Base-by-base conservation (phyloP, 306 rosid genomes). In the Arachis stenosperma region DNA sequence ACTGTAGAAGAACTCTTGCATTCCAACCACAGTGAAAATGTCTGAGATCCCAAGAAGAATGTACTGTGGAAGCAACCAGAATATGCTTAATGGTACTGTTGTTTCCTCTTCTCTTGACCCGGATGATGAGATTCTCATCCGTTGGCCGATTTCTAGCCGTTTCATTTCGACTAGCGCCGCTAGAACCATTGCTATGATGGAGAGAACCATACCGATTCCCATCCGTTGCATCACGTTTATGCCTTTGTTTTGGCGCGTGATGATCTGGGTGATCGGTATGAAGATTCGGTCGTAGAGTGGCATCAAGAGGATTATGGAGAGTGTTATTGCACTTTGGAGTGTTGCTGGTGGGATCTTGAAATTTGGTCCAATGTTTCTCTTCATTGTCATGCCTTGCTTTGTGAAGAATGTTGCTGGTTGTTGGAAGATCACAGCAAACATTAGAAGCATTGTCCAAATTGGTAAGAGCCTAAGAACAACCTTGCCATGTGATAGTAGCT, bases 261-360 rank as follows among this genome's bases (percentile, higher is more conserved):
- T 55, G 8, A 84, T 13, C 8, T 76, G 83, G n/a, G 91, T 70
- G n/a, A 91, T 54, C 2, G 99, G 99, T 81, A 94, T 87, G 29
- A 94, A 76, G 13, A 88, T 51, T 58, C 48, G 83, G 87, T 91
- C 90, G 41, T 94, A 94, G 17, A 91, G 39, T 4, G 97, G 99
- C 97, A 91, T 94, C 51, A 91, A 67, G 8, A 89, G 81, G 72
- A 94, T 90, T 61, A 91, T 86, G 65, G 99, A 94, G 40, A 91
- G 27, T 61, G 96, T 82, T 30, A 91, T 91, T 0, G 95, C 81
- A 52, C 95, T 91, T 74, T 94, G 99, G 5, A 94, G 89, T 50
- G 99, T 89, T 13, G 99, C 99, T 12, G 99, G 99, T 46, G 99
- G 99, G 47, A 94, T 86, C 74, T 79, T 91, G 86, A 94, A 94